Conservation (phyloP, 2,329 filamentous ascomycete genomes). For the Rutstroemia sp. region DNA sequence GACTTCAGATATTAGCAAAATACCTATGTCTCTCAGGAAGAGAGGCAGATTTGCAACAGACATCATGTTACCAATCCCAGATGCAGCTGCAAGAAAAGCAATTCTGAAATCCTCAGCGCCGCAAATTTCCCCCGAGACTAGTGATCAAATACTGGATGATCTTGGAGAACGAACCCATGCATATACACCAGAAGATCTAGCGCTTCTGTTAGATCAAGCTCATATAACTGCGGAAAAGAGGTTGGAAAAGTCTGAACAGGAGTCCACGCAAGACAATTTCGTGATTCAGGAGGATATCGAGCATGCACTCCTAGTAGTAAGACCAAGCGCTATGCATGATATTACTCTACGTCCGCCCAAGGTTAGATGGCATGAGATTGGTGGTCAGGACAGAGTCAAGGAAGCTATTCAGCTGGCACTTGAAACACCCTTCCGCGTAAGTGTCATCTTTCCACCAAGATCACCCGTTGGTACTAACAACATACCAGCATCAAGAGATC, state of each 20-base stretch:
- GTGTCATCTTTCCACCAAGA: background rate
- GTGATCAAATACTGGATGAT: conserved; percentile 45
- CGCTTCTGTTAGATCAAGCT: conserved; percentile 52
- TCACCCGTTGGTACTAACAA: conserved; percentile 9
- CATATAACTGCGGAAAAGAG: conserved; percentile 31
- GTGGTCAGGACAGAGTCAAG: conserved; percentile 74
- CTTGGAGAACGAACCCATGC: conserved; percentile 76
- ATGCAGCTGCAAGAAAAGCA: conserved; percentile 59
- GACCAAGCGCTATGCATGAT: conserved; percentile 81
- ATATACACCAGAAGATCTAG: conserved; percentile 73
- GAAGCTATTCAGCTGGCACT: conserved; percentile 42
- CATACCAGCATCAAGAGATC: conserved; percentile 38
- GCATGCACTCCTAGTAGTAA: conserved; percentile 58
- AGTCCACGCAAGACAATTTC: conserved; percentile 9
- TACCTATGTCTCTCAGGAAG: conserved; percentile 62
- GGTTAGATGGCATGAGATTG: conserved; percentile 80
- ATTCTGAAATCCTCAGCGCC: conserved; percentile 54
- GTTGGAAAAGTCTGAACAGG: background rate
- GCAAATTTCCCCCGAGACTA: conserved; percentile 39
- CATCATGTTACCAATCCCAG: conserved; percentile 71
- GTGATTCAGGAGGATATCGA: conserved; percentile 47
- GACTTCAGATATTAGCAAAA: conserved; percentile 63
- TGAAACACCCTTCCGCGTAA: conserved; percentile 25
- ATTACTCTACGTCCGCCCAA: conserved; percentile 83
- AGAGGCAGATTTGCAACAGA: conserved; percentile 57